Evolutionary conservation across 331 rosid species (phyloP).

Genomic region (Telfairia occidentalis): DNA sequence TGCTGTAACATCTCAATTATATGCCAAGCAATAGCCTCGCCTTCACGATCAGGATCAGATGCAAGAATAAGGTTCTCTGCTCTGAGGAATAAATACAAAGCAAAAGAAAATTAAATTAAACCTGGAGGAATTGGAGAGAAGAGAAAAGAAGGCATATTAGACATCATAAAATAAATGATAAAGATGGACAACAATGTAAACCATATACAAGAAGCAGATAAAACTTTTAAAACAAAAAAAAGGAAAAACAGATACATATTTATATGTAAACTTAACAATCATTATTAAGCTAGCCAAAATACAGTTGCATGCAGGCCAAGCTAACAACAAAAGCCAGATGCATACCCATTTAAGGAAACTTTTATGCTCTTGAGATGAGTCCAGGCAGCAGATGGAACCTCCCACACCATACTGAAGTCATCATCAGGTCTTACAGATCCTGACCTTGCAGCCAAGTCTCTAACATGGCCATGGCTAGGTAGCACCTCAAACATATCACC

Average conservation of each 20-base stretch:
- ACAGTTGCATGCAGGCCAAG: neutral
- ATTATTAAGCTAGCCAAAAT: neutral
- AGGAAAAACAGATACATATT: neutral
- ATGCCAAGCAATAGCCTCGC: conserved; percentile 99
- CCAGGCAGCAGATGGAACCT: conserved; percentile 96
- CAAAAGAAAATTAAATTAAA: conserved; percentile 21
- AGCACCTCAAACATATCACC: conserved; percentile 86
- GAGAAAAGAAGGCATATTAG: conserved; percentile 5
- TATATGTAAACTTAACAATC: neutral
- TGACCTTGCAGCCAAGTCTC: conserved; percentile 97
- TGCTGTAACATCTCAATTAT: conserved; percentile 88
- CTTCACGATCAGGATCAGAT: conserved; percentile 99
- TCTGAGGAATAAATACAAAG: conserved; percentile 51
- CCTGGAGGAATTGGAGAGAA: conserved; percentile 12
- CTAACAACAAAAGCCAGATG: conserved; percentile 15
- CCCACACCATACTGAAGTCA: conserved; percentile 99
- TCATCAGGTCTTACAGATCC: conserved; percentile 98
- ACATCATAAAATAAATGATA: neutral
- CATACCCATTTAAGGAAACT: conserved; percentile 73
- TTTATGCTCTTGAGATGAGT: conserved; percentile 93
- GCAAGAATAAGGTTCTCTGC: conserved; percentile 98
- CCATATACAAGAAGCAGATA: neutral
- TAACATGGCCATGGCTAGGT: conserved; percentile 96
- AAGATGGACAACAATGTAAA: neutral
- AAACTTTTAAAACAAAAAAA: conserved; percentile 6